Base-by-base conservation (phyloP, 202 grass and related monocot genomes). In the Zoysia matrella region DNA sequence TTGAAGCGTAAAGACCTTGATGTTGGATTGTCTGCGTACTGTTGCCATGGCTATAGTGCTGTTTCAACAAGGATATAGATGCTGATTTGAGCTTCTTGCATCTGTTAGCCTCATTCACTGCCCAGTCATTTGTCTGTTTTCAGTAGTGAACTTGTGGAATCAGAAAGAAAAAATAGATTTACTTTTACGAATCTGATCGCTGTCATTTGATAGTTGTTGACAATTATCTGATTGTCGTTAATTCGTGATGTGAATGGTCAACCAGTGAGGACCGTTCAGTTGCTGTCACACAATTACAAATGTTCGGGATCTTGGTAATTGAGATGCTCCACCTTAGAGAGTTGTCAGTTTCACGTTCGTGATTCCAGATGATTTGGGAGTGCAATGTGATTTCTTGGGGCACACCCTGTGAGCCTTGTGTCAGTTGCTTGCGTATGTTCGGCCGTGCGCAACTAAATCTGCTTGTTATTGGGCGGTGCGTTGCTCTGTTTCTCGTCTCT, bases 81-180 rank as follows among this genome's bases (percentile, higher is more conserved):
- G 52, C 69, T 73, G 30, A 7, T 61, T 57, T 68, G 47, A 16
- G 76, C 46, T 60, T 40, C 45, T 18, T 60, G 50, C 3, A 11
- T 57, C 67, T 73, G 18, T 55, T 79, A 67, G 60, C 18, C 13
- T 42, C 36, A 73, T 88, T 79, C 9, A 15, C 69, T 62, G 60
- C 10, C 75, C 40, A 15, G 30, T 15, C 11, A 54, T 56, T 47
- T 56, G 52, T 71, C 58, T 72, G 36, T 47, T 88, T 71, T 5
- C 58, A 85, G 76, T 71, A 77, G 66, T 66, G 22, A 66, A 55
- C 18, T 50, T 76, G 65, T 76, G 65, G 8, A 56, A 40, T 10
- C 6, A 45, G 63, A 78, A 80, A 51, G 50, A 41, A 72, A 41
- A 72, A 30, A 2, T 18, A 14, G 4, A 30, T 3, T 44, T 47